A percentile compares a stretch with the other conserved stretches of the same genome.
Conservation (phyloP, 192 early-diverging fungal genomes). For the Lobosporangium transversale region DNA sequence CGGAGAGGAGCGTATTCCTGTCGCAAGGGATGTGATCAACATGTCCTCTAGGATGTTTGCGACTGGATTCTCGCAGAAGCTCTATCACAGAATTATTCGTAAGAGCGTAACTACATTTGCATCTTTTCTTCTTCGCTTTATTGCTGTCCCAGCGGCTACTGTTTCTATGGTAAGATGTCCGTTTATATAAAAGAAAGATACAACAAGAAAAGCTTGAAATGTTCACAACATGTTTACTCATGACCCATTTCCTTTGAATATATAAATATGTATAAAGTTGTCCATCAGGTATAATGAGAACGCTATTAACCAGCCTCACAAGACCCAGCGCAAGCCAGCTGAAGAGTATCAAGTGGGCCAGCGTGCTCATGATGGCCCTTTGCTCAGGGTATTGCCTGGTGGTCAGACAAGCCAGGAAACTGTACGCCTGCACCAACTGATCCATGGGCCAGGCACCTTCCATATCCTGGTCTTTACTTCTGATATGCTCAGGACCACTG, state of each 20-base stretch:
- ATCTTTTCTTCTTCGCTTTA: conserved; percentile 15
- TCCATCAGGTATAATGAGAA: conserved; percentile 31
- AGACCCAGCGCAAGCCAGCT: conserved; percentile 10
- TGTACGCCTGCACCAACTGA: conserved; percentile 29
- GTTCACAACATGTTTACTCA: no score
- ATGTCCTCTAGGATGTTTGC: conserved; percentile 44
- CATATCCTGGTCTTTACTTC: conserved; percentile 47
- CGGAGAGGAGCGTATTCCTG: conserved; percentile 29
- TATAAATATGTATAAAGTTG: no score
- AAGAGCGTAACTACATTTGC: conserved; percentile 15
- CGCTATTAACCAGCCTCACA: conserved; percentile 32
- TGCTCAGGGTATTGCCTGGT: conserved; percentile 5
- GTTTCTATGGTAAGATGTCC: conserved; percentile 44
- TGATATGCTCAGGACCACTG: conserved; percentile 25
- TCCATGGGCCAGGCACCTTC: conserved; percentile 37
- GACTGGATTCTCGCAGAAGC: conserved; percentile 21
- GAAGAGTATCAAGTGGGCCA: conserved; percentile 36
- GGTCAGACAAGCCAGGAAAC: conserved; percentile 1
- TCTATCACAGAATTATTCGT: background rate
- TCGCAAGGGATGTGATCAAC: conserved; percentile 30
- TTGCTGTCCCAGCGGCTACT: conserved; percentile 19
- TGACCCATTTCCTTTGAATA: no score
- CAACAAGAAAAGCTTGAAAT: background rate
- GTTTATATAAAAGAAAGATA: no score
- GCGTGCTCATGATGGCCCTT: conserved; percentile 42